These are phyloP conservation scores for Rhododendron kiyosumense DNA, from an alignment of 148 eudicot species.

Conservation along the genomic window DNA sequence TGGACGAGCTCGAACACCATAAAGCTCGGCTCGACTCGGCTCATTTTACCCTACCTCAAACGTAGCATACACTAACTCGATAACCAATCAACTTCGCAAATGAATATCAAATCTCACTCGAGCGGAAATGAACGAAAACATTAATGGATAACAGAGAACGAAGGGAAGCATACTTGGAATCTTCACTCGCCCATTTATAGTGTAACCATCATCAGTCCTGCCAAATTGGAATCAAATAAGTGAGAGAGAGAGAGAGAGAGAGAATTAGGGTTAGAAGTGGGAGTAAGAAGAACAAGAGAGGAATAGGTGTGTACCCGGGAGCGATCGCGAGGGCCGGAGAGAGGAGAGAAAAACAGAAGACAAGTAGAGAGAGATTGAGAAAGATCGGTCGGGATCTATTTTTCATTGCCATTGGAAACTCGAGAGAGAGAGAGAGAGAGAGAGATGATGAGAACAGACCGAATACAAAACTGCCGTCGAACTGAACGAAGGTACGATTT, in stretches of 20 bases:
- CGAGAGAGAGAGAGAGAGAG: no score
- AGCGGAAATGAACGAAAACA: not conserved
- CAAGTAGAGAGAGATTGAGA: not conserved
- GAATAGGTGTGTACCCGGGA: slow-evolving; percentile 12
- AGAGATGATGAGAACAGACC: not conserved
- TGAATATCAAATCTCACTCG: not conserved
- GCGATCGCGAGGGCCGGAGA: slow-evolving; percentile 5
- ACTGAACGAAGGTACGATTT: not conserved
- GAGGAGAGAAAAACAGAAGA: not conserved
- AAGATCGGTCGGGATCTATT: not conserved
- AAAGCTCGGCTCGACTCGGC: not conserved
- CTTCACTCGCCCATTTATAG: slow-evolving; percentile 53
- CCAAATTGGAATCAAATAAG: slow-evolving; percentile 8
- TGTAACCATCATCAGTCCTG: slow-evolving; percentile 51
- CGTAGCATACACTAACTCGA: not conserved
- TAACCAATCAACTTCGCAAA: not conserved
- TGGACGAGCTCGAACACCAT: not conserved
- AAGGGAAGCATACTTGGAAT: slow-evolving; percentile 35
- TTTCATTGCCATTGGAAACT: not conserved
- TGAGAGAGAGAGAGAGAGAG: not conserved
- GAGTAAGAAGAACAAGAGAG: not conserved
- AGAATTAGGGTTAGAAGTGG: not conserved
- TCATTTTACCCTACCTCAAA: not conserved
- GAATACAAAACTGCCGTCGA: not conserved
- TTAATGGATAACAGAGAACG: not conserved